These are phyloP conservation scores for barley (Hordeum vulgare) DNA, from an alignment of 176 grass and related monocot genomes.

Conservation along the genomic window DNA sequence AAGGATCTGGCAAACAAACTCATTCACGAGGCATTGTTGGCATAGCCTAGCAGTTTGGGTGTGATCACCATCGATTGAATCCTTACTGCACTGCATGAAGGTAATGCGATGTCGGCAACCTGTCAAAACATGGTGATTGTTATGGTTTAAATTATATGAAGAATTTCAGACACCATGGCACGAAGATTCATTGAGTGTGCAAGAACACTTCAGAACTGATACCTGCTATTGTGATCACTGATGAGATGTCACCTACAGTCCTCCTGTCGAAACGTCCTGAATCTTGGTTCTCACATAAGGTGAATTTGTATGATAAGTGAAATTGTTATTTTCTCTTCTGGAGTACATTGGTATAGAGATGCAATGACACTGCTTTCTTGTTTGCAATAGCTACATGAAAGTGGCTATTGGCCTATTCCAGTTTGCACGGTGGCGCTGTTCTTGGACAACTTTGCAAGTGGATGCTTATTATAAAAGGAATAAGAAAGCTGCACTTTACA, in stretches of 20 bases:
- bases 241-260: not conserved
- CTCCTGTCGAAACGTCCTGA: not conserved
- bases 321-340: not conserved
- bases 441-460: not conserved
- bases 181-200: not conserved
- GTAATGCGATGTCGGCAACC: not conserved
- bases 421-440: not conserved
- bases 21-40: slow-evolving; percentile 41
- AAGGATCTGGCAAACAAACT: slow-evolving; percentile 72
- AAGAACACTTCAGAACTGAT: not conserved
- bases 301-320: not conserved
- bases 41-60: not conserved
- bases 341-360: not conserved
- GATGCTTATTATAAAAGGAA: too few species aligned
- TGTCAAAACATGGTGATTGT: not conserved
- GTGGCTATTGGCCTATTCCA: not conserved
- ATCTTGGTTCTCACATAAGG: not conserved
- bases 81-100: not conserved
- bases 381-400: not conserved
- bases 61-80: not conserved
- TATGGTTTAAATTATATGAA: not conserved
- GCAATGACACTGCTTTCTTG: not conserved
- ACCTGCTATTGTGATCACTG: not conserved
- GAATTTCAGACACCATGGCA: not conserved
- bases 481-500: too few species aligned